Evolutionary conservation across 1,284 basidiomycete species (phyloP).

Genomic region (Ceratorhiza oryzae-sativae): DNA sequence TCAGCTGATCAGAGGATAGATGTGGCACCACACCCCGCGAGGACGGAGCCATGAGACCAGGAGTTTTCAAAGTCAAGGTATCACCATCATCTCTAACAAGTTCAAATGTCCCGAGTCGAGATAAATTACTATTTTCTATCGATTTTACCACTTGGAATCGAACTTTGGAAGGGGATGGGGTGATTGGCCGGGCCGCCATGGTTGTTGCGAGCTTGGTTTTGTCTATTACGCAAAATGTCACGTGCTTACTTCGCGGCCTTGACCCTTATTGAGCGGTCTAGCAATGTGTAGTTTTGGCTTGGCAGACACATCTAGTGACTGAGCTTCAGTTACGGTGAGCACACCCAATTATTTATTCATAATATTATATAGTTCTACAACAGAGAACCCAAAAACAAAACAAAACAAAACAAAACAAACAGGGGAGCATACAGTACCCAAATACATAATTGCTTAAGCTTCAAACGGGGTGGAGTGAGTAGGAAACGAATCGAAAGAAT

Average conservation of each 20-base stretch:
- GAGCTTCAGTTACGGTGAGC: too few relatives aligned
- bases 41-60: conserved; percentile 65
- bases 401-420: too few relatives aligned
- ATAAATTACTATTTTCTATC: not conserved
- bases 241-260: not conserved
- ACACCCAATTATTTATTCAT: too few relatives aligned
- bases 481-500: too few relatives aligned
- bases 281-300: too few relatives aligned
- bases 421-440: too few relatives aligned
- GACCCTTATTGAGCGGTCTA: not conserved
- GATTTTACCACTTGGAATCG: not conserved
- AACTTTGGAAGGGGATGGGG: not conserved
- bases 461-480: too few relatives aligned
- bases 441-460: too few relatives aligned
- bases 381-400: too few relatives aligned
- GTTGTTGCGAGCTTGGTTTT: not conserved
- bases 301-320: too few relatives aligned
- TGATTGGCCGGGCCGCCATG: conserved; percentile 6
- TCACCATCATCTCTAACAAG: conserved; percentile 8
- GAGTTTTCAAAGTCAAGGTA: conserved; percentile 55
- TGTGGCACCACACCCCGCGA: conserved; percentile 78
- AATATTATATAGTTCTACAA: too few relatives aligned
- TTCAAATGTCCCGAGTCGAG: conserved; percentile 3
- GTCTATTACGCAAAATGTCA: not conserved
- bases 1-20: conserved; percentile 69